Conservation (phyloP, 495 filamentous ascomycete genomes). For the Aspergillus bertholletiae region DNA sequence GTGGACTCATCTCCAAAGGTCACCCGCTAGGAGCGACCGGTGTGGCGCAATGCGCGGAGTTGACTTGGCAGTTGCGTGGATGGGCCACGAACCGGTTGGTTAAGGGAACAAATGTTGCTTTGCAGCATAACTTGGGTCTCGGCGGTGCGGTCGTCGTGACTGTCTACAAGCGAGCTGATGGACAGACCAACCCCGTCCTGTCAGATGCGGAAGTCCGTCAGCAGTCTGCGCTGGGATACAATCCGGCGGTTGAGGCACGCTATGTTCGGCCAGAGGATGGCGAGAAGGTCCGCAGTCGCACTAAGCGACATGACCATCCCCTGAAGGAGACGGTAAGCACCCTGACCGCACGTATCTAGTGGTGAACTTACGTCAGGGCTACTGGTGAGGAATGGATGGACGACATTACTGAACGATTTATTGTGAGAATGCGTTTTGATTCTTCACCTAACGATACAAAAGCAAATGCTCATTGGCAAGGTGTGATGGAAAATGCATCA, state of each 20-base stretch:
- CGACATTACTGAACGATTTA: no score
- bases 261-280: slow-evolving; percentile 19
- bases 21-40: slow-evolving; percentile 90
- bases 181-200: slow-evolving; percentile 52
- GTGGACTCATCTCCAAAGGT: slow-evolving; percentile 89
- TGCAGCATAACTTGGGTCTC: slow-evolving; percentile 85
- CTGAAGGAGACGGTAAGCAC: slow-evolving; percentile 19
- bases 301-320: slow-evolving; percentile 19
- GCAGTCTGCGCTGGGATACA: slow-evolving; percentile 71
- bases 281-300: slow-evolving; percentile 22
- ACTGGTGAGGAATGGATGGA: no score
- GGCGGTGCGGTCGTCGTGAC: slow-evolving; percentile 84
- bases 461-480: no score
- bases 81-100: slow-evolving; percentile 88
- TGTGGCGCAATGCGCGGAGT: slow-evolving; percentile 86
- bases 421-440: no score
- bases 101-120: slow-evolving; percentile 54
- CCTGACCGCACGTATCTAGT: slow-evolving; percentile 16
- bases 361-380: no score
- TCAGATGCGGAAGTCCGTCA: slow-evolving; percentile 53
- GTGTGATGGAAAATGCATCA: no score
- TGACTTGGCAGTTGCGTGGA: slow-evolving; percentile 89
- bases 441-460: no score
- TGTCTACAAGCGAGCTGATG: slow-evolving; percentile 62
- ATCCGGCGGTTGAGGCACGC: slow-evolving; percentile 76